Evolutionary conservation across 306 rosid species (phyloP).

Genomic region (Vigna reflexopilosa): DNA sequence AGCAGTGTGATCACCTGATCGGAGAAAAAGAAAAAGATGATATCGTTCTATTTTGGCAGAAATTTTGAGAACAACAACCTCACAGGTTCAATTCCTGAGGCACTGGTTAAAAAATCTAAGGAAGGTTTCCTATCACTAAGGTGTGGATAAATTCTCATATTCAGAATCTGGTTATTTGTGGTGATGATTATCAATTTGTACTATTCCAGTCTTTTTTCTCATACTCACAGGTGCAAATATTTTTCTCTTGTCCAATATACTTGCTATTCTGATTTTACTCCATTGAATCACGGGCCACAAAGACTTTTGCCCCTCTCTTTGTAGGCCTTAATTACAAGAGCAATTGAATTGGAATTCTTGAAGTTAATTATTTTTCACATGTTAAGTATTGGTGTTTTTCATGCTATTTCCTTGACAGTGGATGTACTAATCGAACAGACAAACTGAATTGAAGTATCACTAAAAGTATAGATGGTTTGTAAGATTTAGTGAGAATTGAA

Average conservation of each 20-base stretch:
- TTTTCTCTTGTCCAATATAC: too few relatives aligned
- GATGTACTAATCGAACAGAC: neutral
- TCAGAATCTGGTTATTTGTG: neutral
- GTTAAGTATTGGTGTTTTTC: neutral
- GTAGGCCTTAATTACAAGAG: too few relatives aligned
- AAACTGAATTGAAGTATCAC: neutral
- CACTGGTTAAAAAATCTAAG: slow-evolving; percentile 40
- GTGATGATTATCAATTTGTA: too few relatives aligned
- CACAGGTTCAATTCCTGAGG: slow-evolving; percentile 42
- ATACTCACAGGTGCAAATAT: too few relatives aligned
- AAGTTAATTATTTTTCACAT: neutral
- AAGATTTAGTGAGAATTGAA: neutral
- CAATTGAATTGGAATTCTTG: too few relatives aligned
- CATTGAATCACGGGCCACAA: too few relatives aligned
- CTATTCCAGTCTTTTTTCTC: too few relatives aligned
- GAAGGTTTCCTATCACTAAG: slow-evolving; percentile 44
- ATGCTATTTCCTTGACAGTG: neutral
- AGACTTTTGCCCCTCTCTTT: too few relatives aligned
- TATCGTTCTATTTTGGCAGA: slow-evolving; percentile 40
- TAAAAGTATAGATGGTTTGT: neutral
- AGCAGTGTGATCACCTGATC: neutral
- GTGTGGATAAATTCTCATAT: slow-evolving; percentile 32
- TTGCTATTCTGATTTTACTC: too few relatives aligned
- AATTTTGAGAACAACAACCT: slow-evolving; percentile 56
- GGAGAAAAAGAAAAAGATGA: neutral